phyloP scores from a whole-genome alignment of 345 rosid species.

The Hevea brasiliensis region DNA sequence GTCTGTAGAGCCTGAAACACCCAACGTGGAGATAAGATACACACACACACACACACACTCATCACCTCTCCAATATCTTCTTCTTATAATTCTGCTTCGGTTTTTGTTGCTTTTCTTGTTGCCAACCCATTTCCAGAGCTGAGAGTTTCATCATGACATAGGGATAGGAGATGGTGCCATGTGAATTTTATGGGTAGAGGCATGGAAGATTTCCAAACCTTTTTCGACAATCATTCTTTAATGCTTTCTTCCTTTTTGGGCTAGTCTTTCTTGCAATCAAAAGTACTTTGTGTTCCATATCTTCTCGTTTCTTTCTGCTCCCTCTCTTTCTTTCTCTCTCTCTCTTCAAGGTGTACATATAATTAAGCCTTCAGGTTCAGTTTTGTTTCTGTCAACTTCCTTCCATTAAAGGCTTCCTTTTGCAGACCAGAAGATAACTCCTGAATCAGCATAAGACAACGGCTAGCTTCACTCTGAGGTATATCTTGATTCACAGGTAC shows the following conservation, averaged over 20 bases:
- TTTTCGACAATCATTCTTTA: constrained; percentile 26
- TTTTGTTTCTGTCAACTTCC: no score
- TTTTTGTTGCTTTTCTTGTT: constrained; percentile 7
- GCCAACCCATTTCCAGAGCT: constrained; percentile 29
- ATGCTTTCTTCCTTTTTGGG: not conserved
- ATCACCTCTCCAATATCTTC: not conserved
- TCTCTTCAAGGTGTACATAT: not conserved
- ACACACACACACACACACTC: not conserved
- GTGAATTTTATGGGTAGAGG: constrained; percentile 34
- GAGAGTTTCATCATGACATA: constrained; percentile 17
- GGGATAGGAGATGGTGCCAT: constrained; percentile 33
- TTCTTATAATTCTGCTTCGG: not conserved
- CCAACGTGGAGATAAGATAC: constrained; percentile 23
- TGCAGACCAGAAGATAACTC: no score
- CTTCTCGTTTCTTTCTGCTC: constrained; percentile 11
- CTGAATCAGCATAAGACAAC: not conserved
- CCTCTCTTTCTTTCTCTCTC: no score
- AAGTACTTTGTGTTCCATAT: constrained; percentile 13
- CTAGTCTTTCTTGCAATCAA: constrained; percentile 14
- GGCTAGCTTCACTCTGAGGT: not conserved
- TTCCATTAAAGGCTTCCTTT: no score
- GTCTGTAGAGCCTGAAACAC: constrained; percentile 20
- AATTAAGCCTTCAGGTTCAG: no score
- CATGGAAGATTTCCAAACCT: constrained; percentile 29
- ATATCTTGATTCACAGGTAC: no score